Evolutionary conservation across 176 grass and related monocot genomes (phyloP).

Genomic region (Urochloa ruziziensis): DNA sequence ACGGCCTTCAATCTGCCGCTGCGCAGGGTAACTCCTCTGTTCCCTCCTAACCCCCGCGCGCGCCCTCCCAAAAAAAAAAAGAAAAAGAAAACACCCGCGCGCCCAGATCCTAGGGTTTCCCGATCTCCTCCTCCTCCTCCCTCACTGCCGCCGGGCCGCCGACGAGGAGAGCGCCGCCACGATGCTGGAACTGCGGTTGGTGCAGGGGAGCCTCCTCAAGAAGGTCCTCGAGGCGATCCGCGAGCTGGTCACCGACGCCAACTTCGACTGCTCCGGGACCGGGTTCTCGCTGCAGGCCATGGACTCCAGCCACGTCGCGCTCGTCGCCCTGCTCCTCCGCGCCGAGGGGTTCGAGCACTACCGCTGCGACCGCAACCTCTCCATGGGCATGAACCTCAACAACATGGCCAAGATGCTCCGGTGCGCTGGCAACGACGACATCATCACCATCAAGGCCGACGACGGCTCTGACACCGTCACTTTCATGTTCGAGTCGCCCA

Average conservation of each 20-base stretch:
- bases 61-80: neutral
- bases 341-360: conserved; percentile 98
- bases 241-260: conserved; percentile 86
- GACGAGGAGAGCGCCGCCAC: neutral
- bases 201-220: conserved; percentile 96
- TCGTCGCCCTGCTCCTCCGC: conserved; percentile 81
- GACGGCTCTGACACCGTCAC: conserved; percentile 90
- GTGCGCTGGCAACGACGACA: conserved; percentile 86
- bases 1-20: too few relatives aligned
- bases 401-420: conserved; percentile 99
- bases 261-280: conserved; percentile 94
- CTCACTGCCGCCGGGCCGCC: neutral
- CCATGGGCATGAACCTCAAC: conserved; percentile 96
- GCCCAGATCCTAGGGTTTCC: conserved; percentile 24
- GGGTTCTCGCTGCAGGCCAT: conserved; percentile 98
- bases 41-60: too few relatives aligned
- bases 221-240: conserved; percentile 93
- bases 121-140: neutral
- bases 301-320: conserved; percentile 97
- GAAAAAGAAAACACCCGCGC: too few relatives aligned
- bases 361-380: conserved; percentile 98
- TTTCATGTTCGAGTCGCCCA: conserved; percentile 97
- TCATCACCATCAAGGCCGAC: conserved; percentile 98
- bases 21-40: too few relatives aligned
- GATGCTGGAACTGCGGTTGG: conserved; percentile 87